Base-by-base conservation (phyloP, 257 asterid genomes). In the Nemophila menziesii region DNA sequence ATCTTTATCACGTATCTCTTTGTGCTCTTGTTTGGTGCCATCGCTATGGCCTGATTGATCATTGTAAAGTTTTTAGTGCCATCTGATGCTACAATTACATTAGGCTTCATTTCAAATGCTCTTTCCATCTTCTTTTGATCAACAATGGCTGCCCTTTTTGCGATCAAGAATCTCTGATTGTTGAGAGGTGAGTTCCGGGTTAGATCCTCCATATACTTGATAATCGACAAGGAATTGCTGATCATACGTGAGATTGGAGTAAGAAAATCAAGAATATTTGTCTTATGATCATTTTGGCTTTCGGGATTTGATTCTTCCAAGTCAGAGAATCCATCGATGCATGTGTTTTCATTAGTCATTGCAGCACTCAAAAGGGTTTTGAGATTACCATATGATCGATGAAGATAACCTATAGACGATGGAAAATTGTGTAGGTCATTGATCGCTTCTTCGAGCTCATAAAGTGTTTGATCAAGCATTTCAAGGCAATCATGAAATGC, bases 281-380 rank as follows among this genome's bases (percentile, higher is more conserved):
- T 33, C 26, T 64, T 55, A 44, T 57, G 64, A 20, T 43, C 60
- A 33, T 53, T 57, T 16, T 8, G 55, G 15, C 3, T 26, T 13
- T 11, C 38, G 16, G 36, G 42, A 39, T 40, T 63, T 19, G 57
- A 33, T n/a, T 54, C 65, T 39, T 71, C 78, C 52, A 71, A 46
- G 17, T 80, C 82, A 16, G 68, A 55, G 42, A 80, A 71, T 34
- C 93, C 93, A 36, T 67, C 62, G n/a, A 80, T 64, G 75, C 93
- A 80, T n/a, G 93, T 64, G 29, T 69, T 53, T 41, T 69, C 74
- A 26, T 80, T 77, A 0, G 85, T 77, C 85, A 80, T 80, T 12
- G 89, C 85, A 14, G 80, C 89, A 20, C 92, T 79, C 22, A 76
- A 44, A 33, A 61, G 83, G 56, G 82, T 66, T 42, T 68, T 70